Evolutionary conservation across 1,284 basidiomycete genomes (phyloP), one percentile per base, ranked within the genome.

Genomic region (Schizophyllum amplum): DNA sequence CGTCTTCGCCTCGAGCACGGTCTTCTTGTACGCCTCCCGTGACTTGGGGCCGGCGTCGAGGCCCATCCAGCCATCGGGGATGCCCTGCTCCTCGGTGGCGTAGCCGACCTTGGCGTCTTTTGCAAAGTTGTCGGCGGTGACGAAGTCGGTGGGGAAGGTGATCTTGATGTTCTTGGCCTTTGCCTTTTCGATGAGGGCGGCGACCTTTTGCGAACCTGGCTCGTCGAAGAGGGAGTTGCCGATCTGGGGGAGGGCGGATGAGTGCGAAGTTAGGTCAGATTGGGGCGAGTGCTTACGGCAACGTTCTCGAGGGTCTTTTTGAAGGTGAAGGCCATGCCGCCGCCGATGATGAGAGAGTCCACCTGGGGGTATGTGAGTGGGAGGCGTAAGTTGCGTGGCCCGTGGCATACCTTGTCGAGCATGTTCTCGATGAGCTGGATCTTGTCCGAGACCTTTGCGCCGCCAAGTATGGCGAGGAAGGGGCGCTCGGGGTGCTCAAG

Each of bases 261-360:
- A 59, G 55, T 53, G 51, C 55, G 49, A 55, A 53, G 22, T 59
- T 56, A 47, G 47, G 47, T 42, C 11, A 49, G 24, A 42, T 51
- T 47, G 47, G 59, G 17, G 17, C 24, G 15, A 42, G 55, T 51
- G 70, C 81, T 64, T 65, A 90, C 90, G 52, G 84, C 68, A 59
- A 96, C 82, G 63, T 84, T 81, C 61, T 98, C 81, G 55, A 98
- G 80, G 5, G 87, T 90, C n/a, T 81, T 98, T 77, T 97, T 96
- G 82, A 99, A 99, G 61, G 96, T 99, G 77, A 98, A 99, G 52
- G 94, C 92, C 96, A 99, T 99, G 52, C 96, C 96, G 69, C 97
- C 97, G 66, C 93, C 92, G 66, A 99, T 92, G 74, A 99, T 98
- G 64, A 99, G 78, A 55, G 90, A 92, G 78, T 99, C 81, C 74